phyloP scores from a whole-genome alignment of 2,329 filamentous ascomycete species.

The Paracamarosporium sp. region DNA sequence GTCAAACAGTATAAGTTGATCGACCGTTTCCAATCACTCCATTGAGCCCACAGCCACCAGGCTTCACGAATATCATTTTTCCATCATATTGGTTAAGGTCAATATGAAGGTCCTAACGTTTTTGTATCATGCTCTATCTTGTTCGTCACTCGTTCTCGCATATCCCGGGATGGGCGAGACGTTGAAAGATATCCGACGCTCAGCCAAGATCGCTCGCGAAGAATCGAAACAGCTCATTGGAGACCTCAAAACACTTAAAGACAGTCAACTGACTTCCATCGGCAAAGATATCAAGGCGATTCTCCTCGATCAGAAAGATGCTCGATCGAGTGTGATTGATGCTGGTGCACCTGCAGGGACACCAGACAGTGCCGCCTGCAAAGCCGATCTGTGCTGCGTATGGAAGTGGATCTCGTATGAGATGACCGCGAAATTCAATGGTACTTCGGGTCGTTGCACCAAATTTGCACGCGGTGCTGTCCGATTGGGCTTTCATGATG shows the following conservation, averaged over 20 bases:
- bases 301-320: conserved; percentile 31
- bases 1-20: background rate
- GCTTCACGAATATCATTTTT: background rate
- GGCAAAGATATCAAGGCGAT: conserved; percentile 45
- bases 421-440: conserved; percentile 43
- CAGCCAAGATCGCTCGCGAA: conserved; percentile 26
- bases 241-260: conserved; percentile 40
- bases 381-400: conserved; percentile 42
- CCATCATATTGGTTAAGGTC: background rate
- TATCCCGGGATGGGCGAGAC: conserved; percentile 39
- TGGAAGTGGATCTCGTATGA: conserved; percentile 46
- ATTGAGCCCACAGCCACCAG: background rate
- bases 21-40: background rate
- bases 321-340: conserved; percentile 28
- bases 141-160: conserved; percentile 21
- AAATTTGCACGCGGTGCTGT: conserved; percentile 41
- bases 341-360: conserved; percentile 26
- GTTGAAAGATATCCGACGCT: conserved; percentile 25
- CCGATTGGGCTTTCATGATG: conserved; percentile 43
- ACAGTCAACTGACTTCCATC: conserved; percentile 37
- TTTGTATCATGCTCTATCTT: conserved; percentile 27
- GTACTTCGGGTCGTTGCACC: conserved; percentile 40
- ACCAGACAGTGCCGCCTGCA: conserved; percentile 41
- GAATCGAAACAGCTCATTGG: conserved; percentile 42
- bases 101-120: conserved; percentile 21